phyloP scores from a whole-genome alignment of 306 rosid species.

The Mucuna pruriens region DNA sequence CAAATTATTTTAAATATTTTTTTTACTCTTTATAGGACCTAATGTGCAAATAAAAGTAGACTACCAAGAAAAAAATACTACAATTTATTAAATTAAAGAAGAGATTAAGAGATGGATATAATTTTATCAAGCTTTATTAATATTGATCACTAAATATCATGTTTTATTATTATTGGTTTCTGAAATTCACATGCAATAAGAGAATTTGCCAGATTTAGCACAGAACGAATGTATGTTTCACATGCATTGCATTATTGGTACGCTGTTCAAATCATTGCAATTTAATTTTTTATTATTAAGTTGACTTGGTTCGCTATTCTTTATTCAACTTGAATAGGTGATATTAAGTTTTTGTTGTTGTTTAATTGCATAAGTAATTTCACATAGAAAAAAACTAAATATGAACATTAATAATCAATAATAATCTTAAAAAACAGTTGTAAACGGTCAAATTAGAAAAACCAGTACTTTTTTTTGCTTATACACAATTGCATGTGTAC shows the following conservation, averaged over 20 bases:
- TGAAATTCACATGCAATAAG: neutral
- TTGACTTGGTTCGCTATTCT: neutral
- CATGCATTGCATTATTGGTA: conserved; percentile 37
- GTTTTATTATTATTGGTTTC: neutral
- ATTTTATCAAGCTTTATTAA: neutral
- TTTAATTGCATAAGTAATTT: conserved; percentile 7
- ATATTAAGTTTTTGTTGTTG: neutral
- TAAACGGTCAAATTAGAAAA: neutral
- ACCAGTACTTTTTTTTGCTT: neutral
- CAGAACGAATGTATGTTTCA: conserved; percentile 34
- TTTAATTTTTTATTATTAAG: neutral
- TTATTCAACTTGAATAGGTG: neutral
- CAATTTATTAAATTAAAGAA: neutral
- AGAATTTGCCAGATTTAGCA: neutral
- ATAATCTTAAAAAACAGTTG: neutral
- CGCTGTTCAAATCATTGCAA: neutral
- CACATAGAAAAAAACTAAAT: neutral
- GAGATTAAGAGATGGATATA: neutral
- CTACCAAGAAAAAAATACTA: neutral
- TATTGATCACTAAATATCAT: neutral
- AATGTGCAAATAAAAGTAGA: neutral
- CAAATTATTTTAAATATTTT: neutral
- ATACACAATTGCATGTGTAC: neutral
- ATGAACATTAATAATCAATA: neutral
- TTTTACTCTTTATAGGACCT: neutral